Base-by-base conservation (phyloP, 1,284 basidiomycete genomes). In the Puccinia coronata region DNA sequence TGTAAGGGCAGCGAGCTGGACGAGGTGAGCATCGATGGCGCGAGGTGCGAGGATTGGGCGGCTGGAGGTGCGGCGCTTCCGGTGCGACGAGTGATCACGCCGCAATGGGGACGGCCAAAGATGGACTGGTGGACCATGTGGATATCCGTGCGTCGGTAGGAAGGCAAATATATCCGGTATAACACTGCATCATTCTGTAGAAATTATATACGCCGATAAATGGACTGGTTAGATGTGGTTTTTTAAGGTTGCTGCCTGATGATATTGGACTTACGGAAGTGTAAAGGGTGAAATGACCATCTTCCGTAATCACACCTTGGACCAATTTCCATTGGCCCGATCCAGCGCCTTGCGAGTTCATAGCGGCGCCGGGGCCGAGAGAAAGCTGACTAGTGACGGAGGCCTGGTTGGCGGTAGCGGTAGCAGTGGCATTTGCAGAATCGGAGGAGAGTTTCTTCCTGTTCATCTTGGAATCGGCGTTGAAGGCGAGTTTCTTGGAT, bases 341-440 rank as follows among this genome's bases (percentile, higher is more conserved):
- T 23, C 79, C 79, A 23, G 53, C 25, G n/a, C 79, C 70, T 51
- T 53, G 55, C 2, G 69, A 65, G 41, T 73, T 73, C 70, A 73
- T 80, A 14, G 70, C 79, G 28, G 55, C 20, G 61, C 79, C 79
- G 25, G 69, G 79, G 14, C 79, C 79, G 4, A 73, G 69, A 47
- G 82, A 31, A n/a, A 80, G 16, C 53, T 63, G 36, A 55, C 82
- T 39, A 78, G 80, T 25, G 75, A 82, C 9, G 25, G 83, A 85
- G 84, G 80, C 84, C 18, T 6, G 43, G 84, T 78, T 85, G 84
- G 84, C 8, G 34, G 36, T 53, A 39, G 31, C 12, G 31, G n/a
- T 36, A 3, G 14, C 47, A 36, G 18, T 25, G 36, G 14, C 8
- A 65, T n/a, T 20, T n/a, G 14, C 39, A 12, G 57, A 61, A 3